Evolutionary conservation across 305 asterid species (phyloP).

Genomic region (Ruellia speciosa): DNA sequence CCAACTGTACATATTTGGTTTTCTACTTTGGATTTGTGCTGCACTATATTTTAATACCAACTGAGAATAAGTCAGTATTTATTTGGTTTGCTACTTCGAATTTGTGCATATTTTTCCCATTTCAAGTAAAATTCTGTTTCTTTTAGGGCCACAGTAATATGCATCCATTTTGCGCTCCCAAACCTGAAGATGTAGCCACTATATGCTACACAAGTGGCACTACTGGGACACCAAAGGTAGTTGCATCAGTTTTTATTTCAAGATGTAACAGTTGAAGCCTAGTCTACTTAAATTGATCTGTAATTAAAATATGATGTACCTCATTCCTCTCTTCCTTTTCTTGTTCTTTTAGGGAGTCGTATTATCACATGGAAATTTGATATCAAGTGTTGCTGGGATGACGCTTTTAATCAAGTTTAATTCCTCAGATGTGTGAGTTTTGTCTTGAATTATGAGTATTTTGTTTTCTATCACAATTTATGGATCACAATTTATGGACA

Average conservation of each 20-base stretch:
- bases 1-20: too few relatives aligned
- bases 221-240: slow-evolving; percentile 96
- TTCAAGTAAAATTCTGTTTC: slow-evolving; percentile 2
- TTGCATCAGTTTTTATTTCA: slow-evolving; percentile 14
- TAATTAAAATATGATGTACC: slow-evolving; percentile 10
- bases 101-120: slow-evolving; percentile 8
- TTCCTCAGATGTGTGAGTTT: slow-evolving; percentile 77
- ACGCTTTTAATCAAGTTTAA: slow-evolving; percentile 39
- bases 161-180: slow-evolving; percentile 84
- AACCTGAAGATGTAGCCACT: slow-evolving; percentile 77
- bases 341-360: slow-evolving; percentile 63
- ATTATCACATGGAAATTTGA: slow-evolving; percentile 71
- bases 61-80: background rate
- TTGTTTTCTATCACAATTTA: slow-evolving; percentile 6
- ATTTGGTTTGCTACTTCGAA: slow-evolving; percentile 7
- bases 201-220: slow-evolving; percentile 98
- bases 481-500: slow-evolving; percentile 6
- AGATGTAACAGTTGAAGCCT: slow-evolving; percentile 17
- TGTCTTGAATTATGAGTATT: slow-evolving; percentile 21
- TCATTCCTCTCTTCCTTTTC: slow-evolving; percentile 17
- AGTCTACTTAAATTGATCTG: slow-evolving; percentile 17
- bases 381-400: slow-evolving; percentile 76
- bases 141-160: slow-evolving; percentile 59
- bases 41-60: too few relatives aligned
- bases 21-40: too few relatives aligned